These are phyloP conservation scores for Curvularia sp. DNA, from an alignment of 2,329 filamentous ascomycete species.

Conservation along the genomic window DNA sequence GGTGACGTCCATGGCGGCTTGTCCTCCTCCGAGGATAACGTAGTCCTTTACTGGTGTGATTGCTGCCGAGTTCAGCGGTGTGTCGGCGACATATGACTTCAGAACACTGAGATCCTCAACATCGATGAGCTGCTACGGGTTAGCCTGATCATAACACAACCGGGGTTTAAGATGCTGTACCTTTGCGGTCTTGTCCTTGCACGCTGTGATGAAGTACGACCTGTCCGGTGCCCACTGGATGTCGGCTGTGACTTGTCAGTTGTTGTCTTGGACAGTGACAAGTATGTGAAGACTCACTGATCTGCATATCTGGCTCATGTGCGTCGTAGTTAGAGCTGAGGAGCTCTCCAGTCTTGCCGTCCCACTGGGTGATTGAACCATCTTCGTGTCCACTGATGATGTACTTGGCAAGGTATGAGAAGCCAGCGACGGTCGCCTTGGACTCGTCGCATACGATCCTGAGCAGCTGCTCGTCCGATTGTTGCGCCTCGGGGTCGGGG, in stretches of 20 bases:
- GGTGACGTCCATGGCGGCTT: conserved; percentile 98
- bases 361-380: conserved; percentile 87
- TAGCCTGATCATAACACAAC: conserved; percentile 8
- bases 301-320: conserved; percentile 84
- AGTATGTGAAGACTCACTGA: conserved; percentile 56
- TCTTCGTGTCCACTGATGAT: conserved; percentile 99
- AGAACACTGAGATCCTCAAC: conserved; percentile 86
- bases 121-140: conserved; percentile 70
- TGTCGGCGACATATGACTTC: conserved; percentile 92
- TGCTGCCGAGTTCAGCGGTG: conserved; percentile 92
- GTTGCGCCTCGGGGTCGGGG: conserved; percentile 80
- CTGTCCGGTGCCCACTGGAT: conserved; percentile 93
- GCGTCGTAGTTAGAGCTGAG: conserved; percentile 78
- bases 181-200: conserved; percentile 97
- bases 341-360: conserved; percentile 88
- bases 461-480: conserved; percentile 81
- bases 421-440: conserved; percentile 97
- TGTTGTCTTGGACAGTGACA: neutral
- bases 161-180: conserved; percentile 53
- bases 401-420: conserved; percentile 92
- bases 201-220: conserved; percentile 97
- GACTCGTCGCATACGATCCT: conserved; percentile 89
- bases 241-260: conserved; percentile 81
- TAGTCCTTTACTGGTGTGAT: conserved; percentile 97
- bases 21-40: conserved; percentile 96